Evolutionary conservation across 108 stramenopile species (phyloP).

Genomic region (Chaetoceros muelleri): DNA sequence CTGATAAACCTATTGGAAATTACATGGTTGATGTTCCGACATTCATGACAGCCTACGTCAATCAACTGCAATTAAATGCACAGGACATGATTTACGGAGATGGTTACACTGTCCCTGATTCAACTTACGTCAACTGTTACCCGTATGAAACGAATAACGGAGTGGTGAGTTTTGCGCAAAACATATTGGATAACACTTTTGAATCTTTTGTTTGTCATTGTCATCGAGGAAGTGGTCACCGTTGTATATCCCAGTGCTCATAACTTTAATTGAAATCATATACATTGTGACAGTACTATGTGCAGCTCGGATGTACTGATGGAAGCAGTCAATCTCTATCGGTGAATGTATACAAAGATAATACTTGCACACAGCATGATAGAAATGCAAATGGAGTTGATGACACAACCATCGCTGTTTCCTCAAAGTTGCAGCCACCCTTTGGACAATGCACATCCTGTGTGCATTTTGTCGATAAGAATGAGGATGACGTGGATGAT

Average conservation of each 20-base stretch:
- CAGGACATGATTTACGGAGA: conserved; percentile 43
- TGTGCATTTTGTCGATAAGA: conserved; percentile 72
- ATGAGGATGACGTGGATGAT: conserved; percentile 73
- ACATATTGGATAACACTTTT: too few species aligned
- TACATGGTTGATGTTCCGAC: conserved; percentile 52
- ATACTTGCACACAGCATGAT: conserved; percentile 38
- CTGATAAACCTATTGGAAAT: conserved; percentile 57
- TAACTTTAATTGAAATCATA: not conserved
- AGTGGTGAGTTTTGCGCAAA: too few species aligned
- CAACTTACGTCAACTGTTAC: conserved; percentile 10
- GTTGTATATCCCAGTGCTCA: not conserved
- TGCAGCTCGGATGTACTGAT: conserved; percentile 51
- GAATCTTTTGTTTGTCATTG: too few species aligned
- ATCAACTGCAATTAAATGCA: conserved; percentile 41
- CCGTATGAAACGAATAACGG: conserved; percentile 7
- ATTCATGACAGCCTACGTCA: conserved; percentile 59
- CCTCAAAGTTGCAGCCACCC: conserved; percentile 40
- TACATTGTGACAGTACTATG: conserved; percentile 17
- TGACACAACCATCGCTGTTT: conserved; percentile 55
- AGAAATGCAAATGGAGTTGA: conserved; percentile 32
- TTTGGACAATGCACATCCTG: conserved; percentile 69
- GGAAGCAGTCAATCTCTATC: conserved; percentile 24
- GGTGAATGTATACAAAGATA: conserved; percentile 72
- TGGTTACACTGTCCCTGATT: conserved; percentile 30
- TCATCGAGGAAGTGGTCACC: too few species aligned